Evolutionary conservation across 2,329 filamentous ascomycete genomes (phyloP), one percentile per base, ranked within the genome.

Genomic region (Fusarium napiforme): DNA sequence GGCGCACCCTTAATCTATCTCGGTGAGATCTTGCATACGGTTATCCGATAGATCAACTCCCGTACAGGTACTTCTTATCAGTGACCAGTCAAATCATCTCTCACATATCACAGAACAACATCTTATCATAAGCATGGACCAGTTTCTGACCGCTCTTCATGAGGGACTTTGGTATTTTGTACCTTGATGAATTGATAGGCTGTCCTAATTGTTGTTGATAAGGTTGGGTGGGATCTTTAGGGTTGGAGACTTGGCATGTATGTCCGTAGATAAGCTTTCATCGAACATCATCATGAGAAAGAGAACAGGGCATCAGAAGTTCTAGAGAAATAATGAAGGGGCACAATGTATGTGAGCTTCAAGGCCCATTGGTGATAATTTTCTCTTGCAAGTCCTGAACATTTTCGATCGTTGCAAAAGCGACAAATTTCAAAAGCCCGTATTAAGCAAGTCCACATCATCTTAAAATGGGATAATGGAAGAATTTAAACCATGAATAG

Each of bases 21-120:
- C 40, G 56, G 23, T 42, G 40, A 49, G 32, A 58, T 58, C 56
- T 37, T 50, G 56, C 56, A 58, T 58, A 30, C 4, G 18, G 28
- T 47, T 47, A 49, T 58, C 42, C 60, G 43, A 71, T 67, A 23
- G 50, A 71, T 19, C 67, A 23, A 64, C 68, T 26, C 64, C 64
- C 23, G 30, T 50, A 47, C 46, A 10, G 50, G 52, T 69, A 18
- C 45, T 34, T 47, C 30, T 42, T 47, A 43, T 69, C 26, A 60
- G 49, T 28, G 32, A 23, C 50, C 28, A 45, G 30, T 34, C 19
- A 28, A 19, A 34, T 32, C 39, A 30, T 4, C 15, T 12, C 47
- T 55, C 50, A 42, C 21, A 42, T 45, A 19, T 42, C 16, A 23
- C 9, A 26, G 16, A 32, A 3, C 7, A 49, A 37, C 32, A 37